Evolutionary conservation across 371 early-diverging fungal species (phyloP).

Genomic region (Mortierella sp.): DNA sequence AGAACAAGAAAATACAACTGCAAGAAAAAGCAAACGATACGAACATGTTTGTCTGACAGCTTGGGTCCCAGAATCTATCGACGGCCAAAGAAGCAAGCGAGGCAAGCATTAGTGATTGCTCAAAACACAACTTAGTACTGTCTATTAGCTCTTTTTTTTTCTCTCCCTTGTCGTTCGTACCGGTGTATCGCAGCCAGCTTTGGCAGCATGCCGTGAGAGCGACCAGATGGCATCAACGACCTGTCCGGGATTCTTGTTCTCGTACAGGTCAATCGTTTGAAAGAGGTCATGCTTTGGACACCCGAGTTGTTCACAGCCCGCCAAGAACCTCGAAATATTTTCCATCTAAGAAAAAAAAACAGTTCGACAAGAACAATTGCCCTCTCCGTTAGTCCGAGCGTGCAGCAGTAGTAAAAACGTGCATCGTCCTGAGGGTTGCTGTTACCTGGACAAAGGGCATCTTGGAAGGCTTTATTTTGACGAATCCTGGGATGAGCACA

Average conservation of each 20-base stretch:
- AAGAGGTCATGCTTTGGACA: slow-evolving; percentile 91
- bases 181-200: slow-evolving; percentile 69
- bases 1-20: too few relatives aligned
- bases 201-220: slow-evolving; percentile 86
- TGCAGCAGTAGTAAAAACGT: not conserved
- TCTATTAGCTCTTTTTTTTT: not conserved
- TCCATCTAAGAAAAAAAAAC: slow-evolving; percentile 72
- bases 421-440: not conserved
- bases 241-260: slow-evolving; percentile 87
- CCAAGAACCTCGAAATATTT: slow-evolving; percentile 87
- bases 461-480: slow-evolving; percentile 74
- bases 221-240: slow-evolving; percentile 86
- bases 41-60: slow-evolving; percentile 77
- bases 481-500: slow-evolving; percentile 67
- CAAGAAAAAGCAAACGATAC: not conserved
- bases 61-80: slow-evolving; percentile 79
- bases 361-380: not conserved
- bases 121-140: not conserved
- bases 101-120: not conserved
- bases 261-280: slow-evolving; percentile 93
- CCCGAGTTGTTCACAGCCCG: slow-evolving; percentile 76
- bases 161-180: slow-evolving; percentile 15
- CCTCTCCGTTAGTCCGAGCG: not conserved
- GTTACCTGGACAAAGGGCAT: slow-evolving; percentile 88
- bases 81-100: not conserved